Conservation (phyloP, 2,329 filamentous ascomycete species). For the Neofusicoccum kwambonambiense region DNA sequence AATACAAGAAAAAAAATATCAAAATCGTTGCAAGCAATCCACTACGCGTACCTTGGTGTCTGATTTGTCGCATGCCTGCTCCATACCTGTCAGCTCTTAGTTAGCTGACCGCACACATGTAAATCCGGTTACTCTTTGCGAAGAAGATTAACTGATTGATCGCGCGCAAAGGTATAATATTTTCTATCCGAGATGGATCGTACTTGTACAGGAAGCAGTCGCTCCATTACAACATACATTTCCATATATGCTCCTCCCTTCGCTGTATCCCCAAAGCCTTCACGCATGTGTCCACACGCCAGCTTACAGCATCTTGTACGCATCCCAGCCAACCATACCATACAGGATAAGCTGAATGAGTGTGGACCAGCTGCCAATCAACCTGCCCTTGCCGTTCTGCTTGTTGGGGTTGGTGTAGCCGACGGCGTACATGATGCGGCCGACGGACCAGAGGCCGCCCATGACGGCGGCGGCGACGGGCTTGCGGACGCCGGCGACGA, state of each 20-base stretch:
- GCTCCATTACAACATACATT: too few relatives aligned
- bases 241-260: too few relatives aligned
- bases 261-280: background rate
- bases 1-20: background rate
- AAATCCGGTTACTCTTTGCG: too few relatives aligned
- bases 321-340: slow-evolving; percentile 13
- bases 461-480: slow-evolving; percentile 48
- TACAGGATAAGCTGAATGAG: background rate
- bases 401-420: slow-evolving; percentile 45
- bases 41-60: too few relatives aligned
- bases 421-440: slow-evolving; percentile 48
- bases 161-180: too few relatives aligned
- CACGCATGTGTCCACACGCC: background rate
- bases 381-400: slow-evolving; percentile 45
- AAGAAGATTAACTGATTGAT: too few relatives aligned
- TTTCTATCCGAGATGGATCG: too few relatives aligned
- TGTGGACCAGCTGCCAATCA: slow-evolving; percentile 1
- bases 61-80: too few relatives aligned
- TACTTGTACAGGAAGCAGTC: too few relatives aligned
- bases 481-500: slow-evolving; percentile 56
- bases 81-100: too few relatives aligned
- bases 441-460: slow-evolving; percentile 52
- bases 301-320: background rate
- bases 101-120: too few relatives aligned
- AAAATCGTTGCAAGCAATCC: too few relatives aligned